Conservation (phyloP, 2,329 filamentous ascomycete genomes). For the Nigrograna mackinnonii region DNA sequence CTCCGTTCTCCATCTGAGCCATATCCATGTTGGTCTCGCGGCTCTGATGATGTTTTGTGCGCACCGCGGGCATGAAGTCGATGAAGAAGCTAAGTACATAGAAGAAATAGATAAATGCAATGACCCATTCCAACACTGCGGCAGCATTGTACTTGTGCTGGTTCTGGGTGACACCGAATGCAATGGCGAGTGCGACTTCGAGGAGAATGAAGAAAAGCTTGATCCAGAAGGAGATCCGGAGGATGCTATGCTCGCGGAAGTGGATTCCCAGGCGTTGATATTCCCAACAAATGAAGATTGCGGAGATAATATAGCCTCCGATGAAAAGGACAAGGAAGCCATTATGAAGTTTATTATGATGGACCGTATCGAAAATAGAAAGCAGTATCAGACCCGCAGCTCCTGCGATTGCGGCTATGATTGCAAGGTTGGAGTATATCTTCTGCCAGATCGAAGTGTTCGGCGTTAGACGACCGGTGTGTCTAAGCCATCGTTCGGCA, state of each 20-base stretch:
- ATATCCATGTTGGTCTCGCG: slow-evolving; percentile 40
- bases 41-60: slow-evolving; percentile 56
- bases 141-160: slow-evolving; percentile 62
- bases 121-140: slow-evolving; percentile 78
- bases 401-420: slow-evolving; percentile 72
- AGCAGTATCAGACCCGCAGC: slow-evolving; percentile 81
- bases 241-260: slow-evolving; percentile 73
- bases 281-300: slow-evolving; percentile 87
- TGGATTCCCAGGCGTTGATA: slow-evolving; percentile 83
- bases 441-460: slow-evolving; percentile 71
- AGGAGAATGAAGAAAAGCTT: slow-evolving; percentile 84
- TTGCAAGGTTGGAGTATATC: slow-evolving; percentile 62
- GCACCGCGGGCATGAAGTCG: slow-evolving; percentile 80
- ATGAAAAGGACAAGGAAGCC: slow-evolving; percentile 84
- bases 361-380: slow-evolving; percentile 81
- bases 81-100: slow-evolving; percentile 87
- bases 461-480: slow-evolving; percentile 74
- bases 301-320: slow-evolving; percentile 79
- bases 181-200: slow-evolving; percentile 73
- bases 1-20: slow-evolving; percentile 18
- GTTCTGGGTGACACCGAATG: slow-evolving; percentile 66
- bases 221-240: slow-evolving; percentile 81
- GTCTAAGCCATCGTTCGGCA: slow-evolving; percentile 82
- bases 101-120: slow-evolving; percentile 84
- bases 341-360: slow-evolving; percentile 70